Base-by-base conservation (phyloP, 2,329 filamentous ascomycete species). In the Fusarium bulbicola region DNA sequence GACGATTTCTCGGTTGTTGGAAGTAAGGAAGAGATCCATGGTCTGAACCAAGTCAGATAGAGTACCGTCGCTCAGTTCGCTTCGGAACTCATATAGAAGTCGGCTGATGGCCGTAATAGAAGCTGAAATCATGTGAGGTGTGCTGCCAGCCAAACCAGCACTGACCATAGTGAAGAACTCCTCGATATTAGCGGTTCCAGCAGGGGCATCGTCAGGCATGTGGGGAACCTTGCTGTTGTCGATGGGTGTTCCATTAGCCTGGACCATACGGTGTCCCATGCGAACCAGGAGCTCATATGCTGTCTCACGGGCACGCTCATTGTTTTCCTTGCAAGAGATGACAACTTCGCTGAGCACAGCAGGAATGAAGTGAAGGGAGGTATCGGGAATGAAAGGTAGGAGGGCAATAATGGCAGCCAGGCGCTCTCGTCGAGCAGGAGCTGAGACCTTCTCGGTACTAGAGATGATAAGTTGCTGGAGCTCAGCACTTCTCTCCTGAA, bases 91-190 rank as follows among this genome's bases (percentile, higher is more conserved):
- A 82, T 95, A 98, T 36, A 99, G 89, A 32, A 98, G 91, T n/a
- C 96, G 91, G 20, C 95, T 96, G 42, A 99, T 89, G 20, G 96
- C 95, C 1, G 95, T 98, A 80, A 99, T 95, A n/a, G 94, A 95
- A 1, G 96, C 96, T 12, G 94, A 97, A 71, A 98, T 95, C 95
- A 98, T 98, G 84, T 98, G 95, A 37, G 96, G 95, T 16, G 95
- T 95, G 77, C 92, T 93, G 63, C 95, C 95, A 5, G 95, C 96
- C 59, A 99, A 89, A 84, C 96, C 96, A 54, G 96, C 96, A 74
- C 94, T 97, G 36, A 98, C 93, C 96, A 99, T 99, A 62, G 95
- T 98, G 85, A 98, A 94, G 84, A 95, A 98, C 82, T 98, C 96
- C 78, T 98, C 95, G 42, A 99, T 89, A 46, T 89, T 95, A 26